Percentiles rank a stretch among this genome's conserved stretches.
Evolutionary conservation across 768 basidiomycete genomes (phyloP).

Genomic region (Kwoniella botswanensis): DNA sequence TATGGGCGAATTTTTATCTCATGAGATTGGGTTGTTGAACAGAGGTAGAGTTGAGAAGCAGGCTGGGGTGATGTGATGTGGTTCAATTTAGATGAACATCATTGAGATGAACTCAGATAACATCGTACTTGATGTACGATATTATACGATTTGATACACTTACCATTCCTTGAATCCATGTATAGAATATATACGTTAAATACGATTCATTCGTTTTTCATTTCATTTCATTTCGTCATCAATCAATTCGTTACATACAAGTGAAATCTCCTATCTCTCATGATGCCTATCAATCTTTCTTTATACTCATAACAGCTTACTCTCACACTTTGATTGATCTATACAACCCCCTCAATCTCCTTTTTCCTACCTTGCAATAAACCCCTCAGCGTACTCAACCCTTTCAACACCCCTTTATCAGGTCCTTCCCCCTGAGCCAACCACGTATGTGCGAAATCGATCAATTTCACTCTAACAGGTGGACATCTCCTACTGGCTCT

Average conservation of each 20-base stretch:
- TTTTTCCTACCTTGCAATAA: slow-evolving; percentile 68
- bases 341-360: slow-evolving; percentile 55
- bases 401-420: slow-evolving; percentile 76
- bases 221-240: neutral
- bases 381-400: slow-evolving; percentile 69
- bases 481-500: slow-evolving; percentile 56
- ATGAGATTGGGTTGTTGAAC: slow-evolving; percentile 43
- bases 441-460: slow-evolving; percentile 92
- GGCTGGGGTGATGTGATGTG: slow-evolving; percentile 30
- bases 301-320: too few species aligned
- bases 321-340: neutral
- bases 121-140: neutral
- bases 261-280: neutral
- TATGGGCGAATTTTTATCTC: slow-evolving; percentile 44
- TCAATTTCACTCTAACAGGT: slow-evolving; percentile 73
- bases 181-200: neutral
- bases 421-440: slow-evolving; percentile 72
- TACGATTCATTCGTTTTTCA: neutral
- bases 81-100: neutral
- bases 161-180: neutral
- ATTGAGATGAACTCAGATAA: neutral
- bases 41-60: slow-evolving; percentile 44
- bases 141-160: neutral
- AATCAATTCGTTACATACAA: neutral
- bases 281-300: too few species aligned